Evolutionary conservation across 352 stramenopile species (phyloP), one percentile per base, ranked within the genome.

Genomic region (Pythium vanterpoolii): DNA sequence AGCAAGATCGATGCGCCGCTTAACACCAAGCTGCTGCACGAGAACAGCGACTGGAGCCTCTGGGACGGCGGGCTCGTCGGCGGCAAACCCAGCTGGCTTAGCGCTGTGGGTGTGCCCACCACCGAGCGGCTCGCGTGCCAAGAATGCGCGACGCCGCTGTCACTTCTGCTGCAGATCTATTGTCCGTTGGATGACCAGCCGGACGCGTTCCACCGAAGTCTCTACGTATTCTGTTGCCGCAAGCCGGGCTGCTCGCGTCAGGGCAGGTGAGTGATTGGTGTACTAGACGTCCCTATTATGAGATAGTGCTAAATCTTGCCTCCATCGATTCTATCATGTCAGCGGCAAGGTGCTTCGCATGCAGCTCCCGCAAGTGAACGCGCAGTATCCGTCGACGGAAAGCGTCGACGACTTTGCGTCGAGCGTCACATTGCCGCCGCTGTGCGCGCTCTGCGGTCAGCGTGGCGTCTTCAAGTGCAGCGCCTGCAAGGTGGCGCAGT

Each of bases 51-150:
- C 61, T 97, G 90, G 90, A 78, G 72, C 56, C 68, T 90, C 47
- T 98, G 94, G 94, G 94, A 98, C 68, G 91, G 94, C 52, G 93
- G 94, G 51, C 90, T 96, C 62, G 80, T 98, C 18, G 94, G 93
- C 40, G 93, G 93, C 60, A 63, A 69, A 36, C 91, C 90, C 3
- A 85, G 74, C 31, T 98, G 92, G 94, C 76, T 98, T 19, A 76
- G 96, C 62, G 79, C 83, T 10, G 56, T 55, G 18, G 58, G 58
- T 10, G 58, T 87, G 50, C 83, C 84, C 24, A 65, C 60, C 38
- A 72, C 56, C 11, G 62, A 69, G 39, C 50, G 78, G 19, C 68
- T 93, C n/a, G 46, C 69, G 31, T 95, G 87, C 55, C 5, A 19
- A 0, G 71, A 73, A 26, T 95, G 86, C 62, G 44, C 42, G 24